Evolutionary conservation across 225 moss, liverwort and hornwort species (phyloP).

Genomic region (Physcomitrium patens): DNA sequence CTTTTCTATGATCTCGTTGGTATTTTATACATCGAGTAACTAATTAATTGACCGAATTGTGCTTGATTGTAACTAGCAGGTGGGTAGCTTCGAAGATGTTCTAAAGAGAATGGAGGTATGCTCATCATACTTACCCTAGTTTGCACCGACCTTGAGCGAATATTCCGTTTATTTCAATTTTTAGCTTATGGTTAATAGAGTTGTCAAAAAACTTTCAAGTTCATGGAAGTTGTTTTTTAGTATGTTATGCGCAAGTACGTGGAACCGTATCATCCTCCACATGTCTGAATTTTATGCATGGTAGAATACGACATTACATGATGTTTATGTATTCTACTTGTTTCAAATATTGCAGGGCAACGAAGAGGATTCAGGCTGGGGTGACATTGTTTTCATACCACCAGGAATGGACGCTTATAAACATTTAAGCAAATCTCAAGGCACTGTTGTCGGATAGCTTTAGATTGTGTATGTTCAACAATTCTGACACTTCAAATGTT

Average conservation of each 20-base stretch:
- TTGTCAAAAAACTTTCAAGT: background rate
- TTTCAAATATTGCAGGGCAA: constrained; percentile 56
- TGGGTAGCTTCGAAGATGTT: constrained; percentile 99
- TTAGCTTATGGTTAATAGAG: background rate
- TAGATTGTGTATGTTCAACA: constrained; percentile 17
- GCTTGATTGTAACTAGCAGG: constrained; percentile 48
- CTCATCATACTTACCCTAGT: constrained; percentile 11
- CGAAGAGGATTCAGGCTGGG: constrained; percentile 90
- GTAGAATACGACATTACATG: background rate
- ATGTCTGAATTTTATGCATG: background rate
- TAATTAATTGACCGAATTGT: background rate
- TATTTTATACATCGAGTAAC: background rate
- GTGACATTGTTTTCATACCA: constrained; percentile 96
- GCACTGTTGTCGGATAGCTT: constrained; percentile 42
- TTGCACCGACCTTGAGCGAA: background rate
- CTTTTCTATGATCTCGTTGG: background rate
- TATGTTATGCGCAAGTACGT: background rate
- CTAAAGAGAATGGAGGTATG: constrained; percentile 98
- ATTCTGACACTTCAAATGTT: constrained; percentile 12
- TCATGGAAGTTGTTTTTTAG: background rate
- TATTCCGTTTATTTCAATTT: background rate
- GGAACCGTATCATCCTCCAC: background rate
- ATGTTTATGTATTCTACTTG: background rate
- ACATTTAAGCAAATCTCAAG: constrained; percentile 71
- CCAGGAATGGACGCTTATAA: constrained; percentile 94